Base-by-base conservation (phyloP, 192 early-diverging fungal species). In the Podila clonocystis region DNA sequence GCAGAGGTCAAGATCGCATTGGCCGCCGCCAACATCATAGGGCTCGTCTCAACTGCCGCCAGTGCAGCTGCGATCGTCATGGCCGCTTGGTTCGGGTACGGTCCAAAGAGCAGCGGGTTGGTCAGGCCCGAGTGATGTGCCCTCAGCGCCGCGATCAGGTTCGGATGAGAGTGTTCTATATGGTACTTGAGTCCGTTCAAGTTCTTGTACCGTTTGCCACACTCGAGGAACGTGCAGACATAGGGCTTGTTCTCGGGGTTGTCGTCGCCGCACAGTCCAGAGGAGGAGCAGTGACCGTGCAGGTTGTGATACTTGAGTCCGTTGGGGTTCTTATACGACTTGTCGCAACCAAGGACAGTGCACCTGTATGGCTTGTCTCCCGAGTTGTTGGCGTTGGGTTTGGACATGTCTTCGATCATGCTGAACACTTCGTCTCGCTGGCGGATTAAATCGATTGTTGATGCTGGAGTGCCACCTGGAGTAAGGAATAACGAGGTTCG, bases 281-380 rank as follows among this genome's bases (percentile, higher is more conserved):
- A 73, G 71, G 91, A 93, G 9, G 75, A 89, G 77, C 93, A 95
- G 80, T 99, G 98, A 20, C 97, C 96, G 75, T 99, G 98, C 66
- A 94, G 88, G 73, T 97, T 94, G 82, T 98, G 98, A 87, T 99
- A 98, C 83, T 99, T 99, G 62, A 98, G 89, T 9, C 97, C 97
- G 62, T 98, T 98, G 30, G 97, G 96, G 84, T 99, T 99, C 86
- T 99, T 99, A 88, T 99, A 99, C 9, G 95, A 91, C 84, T 99
- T 98, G 65, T 90, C 91, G 86, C 97, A 99, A 8, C 96, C 95
- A 8, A 77, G 76, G 7, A 97, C 85, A 19, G 94, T 87, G 82
- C 97, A 98, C 66, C 93, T 91, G 86, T 97, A 97, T 26, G 95
- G 95, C 69, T 97, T 94, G 68, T 73, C 59, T 62, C 94, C 93